These are phyloP conservation scores for Exophiala spinifera DNA, from an alignment of 2,329 filamentous ascomycete genomes.

Conservation along the genomic window DNA sequence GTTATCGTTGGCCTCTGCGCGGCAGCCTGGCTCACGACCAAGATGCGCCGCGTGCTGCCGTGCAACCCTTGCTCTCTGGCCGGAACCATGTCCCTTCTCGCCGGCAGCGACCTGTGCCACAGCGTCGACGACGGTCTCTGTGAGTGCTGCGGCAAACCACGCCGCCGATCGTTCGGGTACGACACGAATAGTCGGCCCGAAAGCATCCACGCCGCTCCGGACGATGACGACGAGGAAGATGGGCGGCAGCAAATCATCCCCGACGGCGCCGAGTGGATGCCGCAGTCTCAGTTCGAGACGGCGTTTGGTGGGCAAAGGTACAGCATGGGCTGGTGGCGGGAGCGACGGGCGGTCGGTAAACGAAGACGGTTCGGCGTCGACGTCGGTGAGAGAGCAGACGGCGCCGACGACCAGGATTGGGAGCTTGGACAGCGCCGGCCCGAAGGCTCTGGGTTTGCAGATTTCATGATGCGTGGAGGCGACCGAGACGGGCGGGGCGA, in stretches of 20 bases:
- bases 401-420: slow-evolving; percentile 26
- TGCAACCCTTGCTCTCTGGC: slow-evolving; percentile 28
- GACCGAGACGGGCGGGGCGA: slow-evolving; percentile 21
- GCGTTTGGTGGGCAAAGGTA: slow-evolving; percentile 24
- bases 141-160: slow-evolving; percentile 29
- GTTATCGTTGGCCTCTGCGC: slow-evolving; percentile 18
- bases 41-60: slow-evolving; percentile 26
- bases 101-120: slow-evolving; percentile 28
- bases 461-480: slow-evolving; percentile 21
- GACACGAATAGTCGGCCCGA: slow-evolving; percentile 12
- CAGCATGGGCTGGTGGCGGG: slow-evolving; percentile 30
- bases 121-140: slow-evolving; percentile 24
- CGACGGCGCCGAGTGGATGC: slow-evolving; percentile 27
- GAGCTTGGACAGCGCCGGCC: slow-evolving; percentile 19
- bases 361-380: slow-evolving; percentile 27
- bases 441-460: slow-evolving; percentile 11
- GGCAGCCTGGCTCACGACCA: slow-evolving; percentile 23
- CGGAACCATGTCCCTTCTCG: slow-evolving; percentile 28
- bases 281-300: slow-evolving; percentile 14
- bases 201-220: slow-evolving; percentile 19
- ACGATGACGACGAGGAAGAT: slow-evolving; percentile 18
- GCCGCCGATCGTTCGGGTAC: slow-evolving; percentile 21
- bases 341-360: slow-evolving; percentile 16
- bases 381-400: slow-evolving; percentile 22
- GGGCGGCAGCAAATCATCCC: slow-evolving; percentile 22